Evolutionary conservation across 768 basidiomycete species (phyloP), one percentile per base, ranked within the genome.

Genomic region (Phanerochaete carnosa): DNA sequence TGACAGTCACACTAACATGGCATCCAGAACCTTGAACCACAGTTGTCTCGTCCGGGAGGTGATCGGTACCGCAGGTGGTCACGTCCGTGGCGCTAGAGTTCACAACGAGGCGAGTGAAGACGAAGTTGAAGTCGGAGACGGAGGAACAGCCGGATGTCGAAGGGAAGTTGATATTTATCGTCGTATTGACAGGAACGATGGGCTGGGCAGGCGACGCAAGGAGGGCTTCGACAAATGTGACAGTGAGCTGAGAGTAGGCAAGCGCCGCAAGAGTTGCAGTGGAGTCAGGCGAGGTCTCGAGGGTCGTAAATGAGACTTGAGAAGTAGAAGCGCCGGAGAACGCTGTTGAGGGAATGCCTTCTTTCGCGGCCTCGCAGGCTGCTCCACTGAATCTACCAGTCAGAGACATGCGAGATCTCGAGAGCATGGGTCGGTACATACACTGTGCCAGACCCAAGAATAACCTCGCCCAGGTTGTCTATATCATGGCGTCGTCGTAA

Each of bases 261-360:
- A 69, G 63, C 9, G 81, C 78, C 11, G 79, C 73, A 26, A 68
- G 58, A 45, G 76, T 76, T 19, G 74, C 70, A 7, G 71, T 45
- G 6, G 77, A 68, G 28, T 65, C 72, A 2, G 77, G 73, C 26
- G 72, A 59, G 8, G 70, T 68, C 16, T 68, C 62, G 62, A 83
- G 80, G 19, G 80, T 82, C 26, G 82, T 84, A 70, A 78, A 84
- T 2, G 81, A 82, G 12, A 81, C 78, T 55, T 77, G 73, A 0
- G 76, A 71, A 11, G 74, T 79, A 19, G 75, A 71, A 13, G 65
- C 64, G 29, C 75, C 78, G 13, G 80, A 82, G 71, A 82, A 82
- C 0, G 82, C 82, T 32, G 78, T 73, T 1, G 82, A 76, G 1
- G 83, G 81, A 37, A 83, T 74, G 32, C 83, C 83, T 64, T 79